Base-by-base conservation (phyloP, 73 alveolate species). In the Paramecium sexaurelia region DNA sequence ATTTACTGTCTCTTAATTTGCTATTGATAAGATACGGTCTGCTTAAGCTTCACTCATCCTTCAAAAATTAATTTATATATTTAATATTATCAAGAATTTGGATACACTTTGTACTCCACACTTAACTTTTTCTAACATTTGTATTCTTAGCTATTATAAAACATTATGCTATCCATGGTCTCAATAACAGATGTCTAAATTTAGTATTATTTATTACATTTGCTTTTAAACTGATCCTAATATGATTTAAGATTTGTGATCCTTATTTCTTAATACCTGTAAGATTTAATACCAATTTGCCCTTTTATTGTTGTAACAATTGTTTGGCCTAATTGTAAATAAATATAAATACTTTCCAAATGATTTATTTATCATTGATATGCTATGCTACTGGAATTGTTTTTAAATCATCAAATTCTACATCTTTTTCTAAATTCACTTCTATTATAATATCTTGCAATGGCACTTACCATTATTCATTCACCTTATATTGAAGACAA, bases 141-240 rank as follows among this genome's bases (percentile, higher is more conserved):
- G 55, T 78, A 43, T 20, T 78, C 90, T 41, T 78, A 22, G n/a
- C 45, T 40, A 78, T 78, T 78, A 24, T 78, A 78, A 78, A 78
- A 78, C 90, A 78, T 78, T 3, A 78, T 24, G 32, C 90, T 37
- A 78, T 78, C 90, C 90, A 78, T 78, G 19, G 39, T 61, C 45
- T 78, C 90, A n/a, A 78, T 45, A 5, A 78, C 55, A 39, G 90
- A 78, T 41, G 90, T 78, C 87, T 73, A 36, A 15, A 36, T 36
- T 73, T 29, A 73, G 7, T 32, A 3, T 33, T 36, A 73, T 36
- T 7, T 3, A 33, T 73, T 73, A 73, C 87, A 78, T 78, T 78
- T 13, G 90, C 43, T 40, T 78, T 78, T 8, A 78, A 39, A 22
- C 90, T 43, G 2, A 78, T 41, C 41, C 90, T 78, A 19, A 78